Conservation (phyloP, 371 early-diverging fungal genomes). For the Mucor racemosus region DNA sequence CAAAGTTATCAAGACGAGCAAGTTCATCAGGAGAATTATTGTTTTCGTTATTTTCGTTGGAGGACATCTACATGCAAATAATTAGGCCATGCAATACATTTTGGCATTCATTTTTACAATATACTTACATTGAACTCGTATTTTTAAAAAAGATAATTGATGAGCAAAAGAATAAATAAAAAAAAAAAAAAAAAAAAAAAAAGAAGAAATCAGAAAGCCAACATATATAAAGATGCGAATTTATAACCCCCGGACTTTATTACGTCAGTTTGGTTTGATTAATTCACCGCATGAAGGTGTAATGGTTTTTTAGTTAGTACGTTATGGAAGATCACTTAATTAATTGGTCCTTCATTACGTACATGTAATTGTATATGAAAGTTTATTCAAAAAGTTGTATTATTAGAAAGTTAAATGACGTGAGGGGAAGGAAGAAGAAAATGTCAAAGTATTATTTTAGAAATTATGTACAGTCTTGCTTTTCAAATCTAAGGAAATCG, state of each 20-base stretch:
- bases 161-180: neutral
- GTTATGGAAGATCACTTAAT: neutral
- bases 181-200: neutral
- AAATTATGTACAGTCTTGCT: constrained; percentile 5
- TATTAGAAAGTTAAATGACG: neutral
- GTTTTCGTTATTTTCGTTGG: constrained; percentile 10
- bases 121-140: neutral
- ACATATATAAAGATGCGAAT: neutral
- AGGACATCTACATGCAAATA: neutral
- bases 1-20: constrained; percentile 45
- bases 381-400: neutral
- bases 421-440: neutral
- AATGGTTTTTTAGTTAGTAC: neutral
- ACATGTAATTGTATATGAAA: neutral
- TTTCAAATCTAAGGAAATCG: constrained; percentile 72
- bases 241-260: constrained; percentile 9
- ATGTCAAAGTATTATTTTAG: too few relatives aligned
- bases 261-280: constrained; percentile 10
- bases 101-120: too few relatives aligned
- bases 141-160: too few relatives aligned
- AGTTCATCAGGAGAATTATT: constrained; percentile 28
- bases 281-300: neutral
- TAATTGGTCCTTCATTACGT: neutral
- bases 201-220: neutral
- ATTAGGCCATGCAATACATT: neutral